A percentile compares a stretch with the other conserved stretches of the same genome.
These are phyloP conservation scores for Calonectria henricotiae DNA, from an alignment of 2,329 filamentous ascomycete species.

Conservation along the genomic window DNA sequence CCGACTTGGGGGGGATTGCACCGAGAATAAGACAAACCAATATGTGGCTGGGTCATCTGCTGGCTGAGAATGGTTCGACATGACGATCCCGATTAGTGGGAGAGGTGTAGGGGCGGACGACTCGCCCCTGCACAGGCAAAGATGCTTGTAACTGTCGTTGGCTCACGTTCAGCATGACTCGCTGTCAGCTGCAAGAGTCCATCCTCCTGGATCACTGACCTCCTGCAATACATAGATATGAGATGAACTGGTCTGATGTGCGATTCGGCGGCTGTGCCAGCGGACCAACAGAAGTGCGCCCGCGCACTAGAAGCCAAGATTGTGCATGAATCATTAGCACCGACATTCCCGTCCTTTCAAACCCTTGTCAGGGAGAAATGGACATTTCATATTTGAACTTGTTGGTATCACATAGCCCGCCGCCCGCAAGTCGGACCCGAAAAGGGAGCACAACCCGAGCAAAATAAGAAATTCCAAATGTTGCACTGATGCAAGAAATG, in stretches of 20 bases:
- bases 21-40: constrained; percentile 22
- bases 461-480: constrained; percentile 19
- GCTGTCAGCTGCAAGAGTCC: background rate
- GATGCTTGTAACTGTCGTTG: background rate
- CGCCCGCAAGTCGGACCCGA: constrained; percentile 12
- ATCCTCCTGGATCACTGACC: constrained; percentile 1
- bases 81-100: constrained; percentile 6
- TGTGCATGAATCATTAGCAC: constrained; percentile 10
- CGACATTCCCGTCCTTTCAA: constrained; percentile 21
- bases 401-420: constrained; percentile 1
- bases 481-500: constrained; percentile 25
- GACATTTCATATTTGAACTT: background rate
- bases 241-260: constrained; percentile 19
- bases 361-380: constrained; percentile 9
- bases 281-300: background rate
- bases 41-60: constrained; percentile 5
- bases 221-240: constrained; percentile 17
- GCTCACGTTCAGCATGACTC: constrained; percentile 9
- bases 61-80: background rate
- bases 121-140: constrained; percentile 20
- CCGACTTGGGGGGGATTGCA: constrained; percentile 12
- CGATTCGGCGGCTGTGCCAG: background rate
- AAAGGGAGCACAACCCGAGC: background rate
- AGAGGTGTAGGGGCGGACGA: constrained; percentile 15
- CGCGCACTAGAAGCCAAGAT: background rate